These are phyloP conservation scores for Mytilinidion resinicola DNA, from an alignment of 495 filamentous ascomycete species.

Conservation along the genomic window DNA sequence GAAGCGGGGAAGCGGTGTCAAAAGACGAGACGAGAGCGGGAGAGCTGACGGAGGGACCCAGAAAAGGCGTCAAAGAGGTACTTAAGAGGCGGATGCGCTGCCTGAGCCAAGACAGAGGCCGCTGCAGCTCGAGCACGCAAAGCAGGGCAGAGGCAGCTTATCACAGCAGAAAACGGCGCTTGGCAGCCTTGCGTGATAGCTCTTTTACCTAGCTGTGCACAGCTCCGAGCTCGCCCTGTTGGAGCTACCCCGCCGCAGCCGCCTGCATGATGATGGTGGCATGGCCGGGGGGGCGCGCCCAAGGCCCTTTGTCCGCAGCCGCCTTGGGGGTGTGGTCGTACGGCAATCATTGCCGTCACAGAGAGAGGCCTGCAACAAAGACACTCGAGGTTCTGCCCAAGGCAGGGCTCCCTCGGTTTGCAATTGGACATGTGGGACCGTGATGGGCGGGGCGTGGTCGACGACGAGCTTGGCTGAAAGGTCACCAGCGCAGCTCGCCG, in stretches of 20 bases:
- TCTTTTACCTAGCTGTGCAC: neutral
- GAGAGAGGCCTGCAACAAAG: too few relatives aligned
- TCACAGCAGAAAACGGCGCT: neutral
- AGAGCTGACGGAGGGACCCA: neutral
- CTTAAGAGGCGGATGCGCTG: neutral
- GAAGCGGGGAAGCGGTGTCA: slow-evolving; percentile 1
- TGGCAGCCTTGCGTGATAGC: neutral
- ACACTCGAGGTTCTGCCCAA: too few relatives aligned
- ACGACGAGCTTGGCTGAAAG: too few relatives aligned
- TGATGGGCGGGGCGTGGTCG: too few relatives aligned
- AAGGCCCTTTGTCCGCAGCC: too few relatives aligned
- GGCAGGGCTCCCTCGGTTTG: too few relatives aligned
- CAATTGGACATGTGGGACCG: too few relatives aligned
- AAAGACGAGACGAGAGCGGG: neutral
- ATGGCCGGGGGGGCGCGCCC: too few relatives aligned
- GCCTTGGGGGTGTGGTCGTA: too few relatives aligned
- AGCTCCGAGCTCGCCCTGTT: neutral
- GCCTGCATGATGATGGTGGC: neutral
- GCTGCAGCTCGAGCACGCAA: neutral
- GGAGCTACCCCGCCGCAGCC: neutral
- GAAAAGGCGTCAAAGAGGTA: slow-evolving; percentile 9
- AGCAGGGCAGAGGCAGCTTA: neutral
- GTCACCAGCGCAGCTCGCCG: too few relatives aligned
- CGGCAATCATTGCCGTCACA: too few relatives aligned
- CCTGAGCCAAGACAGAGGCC: neutral